Base-by-base conservation (phyloP, 495 filamentous ascomycete species). In the Penicillium desertorum region DNA sequence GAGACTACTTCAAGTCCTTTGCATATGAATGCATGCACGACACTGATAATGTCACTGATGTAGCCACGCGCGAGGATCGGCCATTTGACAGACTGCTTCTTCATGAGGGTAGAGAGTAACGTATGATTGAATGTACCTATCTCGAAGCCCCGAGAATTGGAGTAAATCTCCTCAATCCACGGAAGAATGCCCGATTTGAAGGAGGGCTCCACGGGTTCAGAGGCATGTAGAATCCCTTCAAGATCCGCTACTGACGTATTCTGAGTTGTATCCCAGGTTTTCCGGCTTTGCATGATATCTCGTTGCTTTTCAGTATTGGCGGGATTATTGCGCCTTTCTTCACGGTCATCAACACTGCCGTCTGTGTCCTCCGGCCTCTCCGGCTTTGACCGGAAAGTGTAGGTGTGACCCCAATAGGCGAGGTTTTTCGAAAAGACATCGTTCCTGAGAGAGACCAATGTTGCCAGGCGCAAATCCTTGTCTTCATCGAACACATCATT, bases 81-180 rank as follows among this genome's bases (percentile, higher is more conserved):
- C 83, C 83, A 87, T 27, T 83, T 83, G 14, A 44, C 62, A 0
- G 81, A 79, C 57, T 87, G 82, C 39, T 82, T 74, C 20, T 74
- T 76, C 65, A 83, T 82, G 8, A 77, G 67, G 10, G 61, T 75
- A 0, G 71, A 62, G 10, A 83, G 58, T 0, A 86, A 46, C 0
- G 66, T 59, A 5, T 62, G 41, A 23, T 76, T 67, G 57, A 80
- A 73, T 1, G 65, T 70, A 0, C 71, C 70, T 6, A 76, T 49
- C 27, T 74, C 73, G 30, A 76, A 72, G 1, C 71, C 74, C 36
- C 68, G 60, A 12, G 68, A 71, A 1, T 46, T 55, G 4, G 44
- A 48, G 51, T 75, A 72, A 4, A 63, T 23, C 4, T 62, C 47
- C 22, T 58, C 54, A 0, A 76, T 59, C 72, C 75, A 78, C 3